A percentile compares a stretch with the other conserved stretches of the same genome.
Conservation (phyloP, 2,329 filamentous ascomycete species). For the Xylaria sp. region DNA sequence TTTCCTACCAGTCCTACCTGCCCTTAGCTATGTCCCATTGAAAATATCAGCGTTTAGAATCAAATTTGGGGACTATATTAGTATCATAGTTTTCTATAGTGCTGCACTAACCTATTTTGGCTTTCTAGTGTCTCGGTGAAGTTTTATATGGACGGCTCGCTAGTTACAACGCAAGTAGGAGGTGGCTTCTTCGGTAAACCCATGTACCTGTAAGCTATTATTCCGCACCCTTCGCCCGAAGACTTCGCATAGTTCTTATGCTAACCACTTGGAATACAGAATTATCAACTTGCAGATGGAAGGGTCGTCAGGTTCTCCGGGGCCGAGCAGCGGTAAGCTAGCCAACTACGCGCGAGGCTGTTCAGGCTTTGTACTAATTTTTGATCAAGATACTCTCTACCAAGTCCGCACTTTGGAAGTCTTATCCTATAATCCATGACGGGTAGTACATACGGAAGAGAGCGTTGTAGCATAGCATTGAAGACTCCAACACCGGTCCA, state of each 20-base stretch:
- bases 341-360: background rate
- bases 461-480: background rate
- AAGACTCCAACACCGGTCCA: background rate
- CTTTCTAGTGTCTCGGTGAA: slow-evolving; percentile 56
- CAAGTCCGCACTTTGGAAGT: slow-evolving; percentile 49
- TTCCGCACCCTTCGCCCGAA: too few species aligned
- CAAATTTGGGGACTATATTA: background rate
- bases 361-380: slow-evolving; percentile 10
- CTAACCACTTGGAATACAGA: slow-evolving; percentile 41
- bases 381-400: slow-evolving; percentile 44
- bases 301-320: slow-evolving; percentile 57
- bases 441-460: background rate
- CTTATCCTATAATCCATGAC: slow-evolving; percentile 48
- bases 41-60: background rate
- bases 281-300: slow-evolving; percentile 61
- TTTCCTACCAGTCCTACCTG: background rate
- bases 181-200: slow-evolving; percentile 60
- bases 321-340: slow-evolving; percentile 49
- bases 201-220: slow-evolving; percentile 54
- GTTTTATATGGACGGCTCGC: slow-evolving; percentile 64
- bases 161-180: slow-evolving; percentile 63
- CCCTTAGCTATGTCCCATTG: background rate
- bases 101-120: slow-evolving; percentile 4
- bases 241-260: background rate
- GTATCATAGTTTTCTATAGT: background rate